Evolutionary conservation across 352 stramenopile genomes (phyloP).

Genomic region (Blastocystis sp.): DNA sequence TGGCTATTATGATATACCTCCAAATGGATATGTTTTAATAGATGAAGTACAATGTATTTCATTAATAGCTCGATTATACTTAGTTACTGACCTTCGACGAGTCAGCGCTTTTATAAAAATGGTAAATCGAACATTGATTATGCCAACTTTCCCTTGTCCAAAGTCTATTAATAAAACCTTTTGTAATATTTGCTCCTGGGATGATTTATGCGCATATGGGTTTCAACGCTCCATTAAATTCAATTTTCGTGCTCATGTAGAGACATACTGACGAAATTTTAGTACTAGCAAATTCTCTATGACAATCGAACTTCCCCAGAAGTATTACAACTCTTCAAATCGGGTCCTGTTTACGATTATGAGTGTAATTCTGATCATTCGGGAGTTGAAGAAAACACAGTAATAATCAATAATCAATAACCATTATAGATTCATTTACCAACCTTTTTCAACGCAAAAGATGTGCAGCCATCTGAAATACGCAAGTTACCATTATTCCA

Average conservation of each 20-base stretch:
- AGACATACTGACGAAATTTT: neutral
- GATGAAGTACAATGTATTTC: neutral
- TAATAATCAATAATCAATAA: neutral
- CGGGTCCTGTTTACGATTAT: neutral
- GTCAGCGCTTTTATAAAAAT: neutral
- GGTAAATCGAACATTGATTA: conserved; percentile 10
- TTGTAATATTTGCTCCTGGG: neutral
- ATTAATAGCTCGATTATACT: neutral
- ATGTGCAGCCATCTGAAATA: neutral
- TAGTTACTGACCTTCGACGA: neutral
- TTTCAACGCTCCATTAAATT: conserved; percentile 23
- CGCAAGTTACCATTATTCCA: neutral
- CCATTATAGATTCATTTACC: conserved; percentile 6
- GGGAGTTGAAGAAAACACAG: neutral
- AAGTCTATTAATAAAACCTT: neutral
- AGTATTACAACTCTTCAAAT: neutral
- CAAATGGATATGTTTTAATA: neutral
- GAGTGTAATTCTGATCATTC: neutral
- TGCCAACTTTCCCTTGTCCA: conserved; percentile 5
- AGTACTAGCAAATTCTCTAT: conserved; percentile 28
- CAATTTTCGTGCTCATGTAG: neutral
- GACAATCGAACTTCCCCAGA: neutral
- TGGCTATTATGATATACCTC: neutral
- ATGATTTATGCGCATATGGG: neutral
- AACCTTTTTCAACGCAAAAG: neutral